Conservation (phyloP, 768 basidiomycete species). For the Collybia sp. region DNA sequence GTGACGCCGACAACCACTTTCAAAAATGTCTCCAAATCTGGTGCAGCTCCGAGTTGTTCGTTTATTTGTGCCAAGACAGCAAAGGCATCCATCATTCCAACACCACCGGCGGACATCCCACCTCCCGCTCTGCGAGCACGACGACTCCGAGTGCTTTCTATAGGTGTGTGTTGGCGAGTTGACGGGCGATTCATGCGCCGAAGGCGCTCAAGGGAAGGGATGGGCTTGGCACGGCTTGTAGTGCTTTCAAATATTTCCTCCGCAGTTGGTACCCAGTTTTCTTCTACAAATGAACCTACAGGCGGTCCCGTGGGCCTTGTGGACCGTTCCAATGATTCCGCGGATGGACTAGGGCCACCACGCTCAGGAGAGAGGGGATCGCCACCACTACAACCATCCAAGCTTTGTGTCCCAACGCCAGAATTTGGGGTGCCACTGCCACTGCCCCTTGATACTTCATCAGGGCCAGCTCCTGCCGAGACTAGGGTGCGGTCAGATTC, state of each 20-base stretch:
- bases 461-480: too few relatives aligned
- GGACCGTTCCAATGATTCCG: too few relatives aligned
- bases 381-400: background rate
- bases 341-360: too few relatives aligned
- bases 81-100: conserved; percentile 78
- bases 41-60: conserved; percentile 66
- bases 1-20: conserved; percentile 67
- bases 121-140: conserved; percentile 9
- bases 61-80: conserved; percentile 76
- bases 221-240: conserved; percentile 59
- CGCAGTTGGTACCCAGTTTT: conserved; percentile 39
- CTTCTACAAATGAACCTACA: conserved; percentile 1
- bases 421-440: background rate
- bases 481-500: background rate
- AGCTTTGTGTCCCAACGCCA: background rate
- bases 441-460: too few relatives aligned
- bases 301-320: too few relatives aligned
- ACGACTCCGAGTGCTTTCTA: conserved; percentile 10
- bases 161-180: conserved; percentile 2
- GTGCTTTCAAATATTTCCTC: conserved; percentile 71
- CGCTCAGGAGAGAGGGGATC: too few relatives aligned
- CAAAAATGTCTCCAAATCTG: conserved; percentile 63
- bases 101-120: conserved; percentile 16
- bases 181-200: conserved; percentile 35
- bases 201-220: conserved; percentile 67